Base-by-base conservation (phyloP, 352 stramenopile species). In the Phytophthora uliginosa region DNA sequence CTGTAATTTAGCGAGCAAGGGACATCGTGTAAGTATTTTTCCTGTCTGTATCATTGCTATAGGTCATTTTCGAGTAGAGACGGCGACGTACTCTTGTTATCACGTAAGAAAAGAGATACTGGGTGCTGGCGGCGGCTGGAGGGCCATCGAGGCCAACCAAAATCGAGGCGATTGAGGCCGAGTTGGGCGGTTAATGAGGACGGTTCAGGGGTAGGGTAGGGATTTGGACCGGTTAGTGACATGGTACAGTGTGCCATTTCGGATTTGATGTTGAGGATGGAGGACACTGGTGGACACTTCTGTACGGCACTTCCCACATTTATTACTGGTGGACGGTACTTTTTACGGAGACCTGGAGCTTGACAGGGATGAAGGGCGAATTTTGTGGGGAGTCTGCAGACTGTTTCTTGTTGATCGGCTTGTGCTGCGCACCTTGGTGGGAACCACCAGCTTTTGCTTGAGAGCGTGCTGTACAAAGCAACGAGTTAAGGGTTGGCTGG, bases 31-130 rank as follows among this genome's bases (percentile, higher is more conserved):
- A 3, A 47, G 38, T 8, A 15, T 15, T 40, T 12, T 40, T 40
- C n/a, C 38, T 47, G 5, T 47, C 4, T 47, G 15, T 20, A 47
- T 47, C 38, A 47, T 47, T 47, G 15, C 38, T 20, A 5, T 10
- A n/a, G 38, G 6, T 47, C 38, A 47, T 47, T 42, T 54, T 22
- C 12, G 31, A 18, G 50, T 17, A 66, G 48, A 34, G 34, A 53
- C 9, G 18, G 33, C 24, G 33, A 92, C 87, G 63, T 89, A 94
- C 87, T 94, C 83, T 93, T 92, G 85, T 84, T 89, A 88, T 93
- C 77, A 90, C 82, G 84, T 85, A 86, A 89, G 87, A 94, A 82
- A 94, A 92, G 87, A 92, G 85, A 93, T 92, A 92, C 82, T 93
- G 83, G 45, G 52, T 10, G 18, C 26, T 48, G 36, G 40, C 4